phyloP scores from a whole-genome alignment of 345 rosid species.

The Geranium brycei region DNA sequence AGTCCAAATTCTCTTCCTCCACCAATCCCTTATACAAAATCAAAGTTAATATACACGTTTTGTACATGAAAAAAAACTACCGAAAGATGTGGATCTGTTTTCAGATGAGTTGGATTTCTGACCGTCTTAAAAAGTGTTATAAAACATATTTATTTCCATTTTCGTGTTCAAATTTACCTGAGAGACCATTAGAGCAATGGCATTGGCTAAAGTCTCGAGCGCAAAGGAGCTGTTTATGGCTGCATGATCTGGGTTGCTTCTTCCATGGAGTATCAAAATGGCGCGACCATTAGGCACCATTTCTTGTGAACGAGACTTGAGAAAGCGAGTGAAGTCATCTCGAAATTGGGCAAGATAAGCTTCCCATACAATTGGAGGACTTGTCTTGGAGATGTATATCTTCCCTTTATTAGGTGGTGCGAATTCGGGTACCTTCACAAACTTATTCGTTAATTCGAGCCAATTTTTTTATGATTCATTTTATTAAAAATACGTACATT shows the following conservation, averaged over 20 bases:
- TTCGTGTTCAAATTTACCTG: conserved; percentile 1
- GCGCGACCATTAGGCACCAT: conserved; percentile 12
- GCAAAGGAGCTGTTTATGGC: not conserved
- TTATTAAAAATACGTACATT: too few species aligned
- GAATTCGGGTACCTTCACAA: conserved; percentile 11
- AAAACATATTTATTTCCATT: too few species aligned
- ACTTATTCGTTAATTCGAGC: too few species aligned
- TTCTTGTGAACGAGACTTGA: conserved; percentile 14
- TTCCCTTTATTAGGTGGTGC: conserved; percentile 18
- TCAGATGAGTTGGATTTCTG: too few species aligned
- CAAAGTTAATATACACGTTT: too few species aligned
- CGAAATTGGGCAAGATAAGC: conserved; percentile 18
- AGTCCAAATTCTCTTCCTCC: conserved; percentile 12
- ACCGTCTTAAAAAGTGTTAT: not conserved
- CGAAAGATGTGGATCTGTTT: not conserved
- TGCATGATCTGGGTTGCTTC: conserved; percentile 2
- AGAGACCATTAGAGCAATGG: conserved; percentile 11
- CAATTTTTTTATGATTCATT: too few species aligned
- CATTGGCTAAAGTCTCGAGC: conserved; percentile 10
- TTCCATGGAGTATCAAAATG: conserved; percentile 12
- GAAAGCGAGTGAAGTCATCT: conserved; percentile 13
- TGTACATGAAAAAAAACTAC: not conserved
- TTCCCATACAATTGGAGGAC: conserved; percentile 12
- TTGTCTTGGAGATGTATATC: conserved; percentile 11
- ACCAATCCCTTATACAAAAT: conserved; percentile 4